Percentiles rank a stretch among this genome's conserved stretches.
These are phyloP conservation scores for Chlamydomonas sphaeroides DNA, from an alignment of 139 green algal genomes.

Conservation along the genomic window DNA sequence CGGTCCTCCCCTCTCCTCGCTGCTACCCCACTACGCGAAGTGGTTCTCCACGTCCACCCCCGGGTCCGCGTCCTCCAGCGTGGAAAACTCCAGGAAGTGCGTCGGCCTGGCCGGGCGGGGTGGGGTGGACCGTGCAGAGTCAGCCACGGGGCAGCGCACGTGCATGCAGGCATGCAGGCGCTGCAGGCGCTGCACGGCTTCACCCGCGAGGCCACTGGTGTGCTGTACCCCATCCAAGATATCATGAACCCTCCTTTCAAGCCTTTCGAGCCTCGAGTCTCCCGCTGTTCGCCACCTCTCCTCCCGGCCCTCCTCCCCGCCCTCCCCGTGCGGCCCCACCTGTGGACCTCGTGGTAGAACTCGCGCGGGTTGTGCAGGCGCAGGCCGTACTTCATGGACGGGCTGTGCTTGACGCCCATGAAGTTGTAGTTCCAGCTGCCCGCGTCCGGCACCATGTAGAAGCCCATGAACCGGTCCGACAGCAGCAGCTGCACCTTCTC, in stretches of 20 bases:
- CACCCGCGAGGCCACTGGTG: too few species aligned
- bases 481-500: slow-evolving; percentile 99
- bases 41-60: slow-evolving; percentile 94
- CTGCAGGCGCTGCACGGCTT: too few species aligned
- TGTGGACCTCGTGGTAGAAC: slow-evolving; percentile 90
- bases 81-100: slow-evolving; percentile 98
- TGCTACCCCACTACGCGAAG: slow-evolving; percentile 72
- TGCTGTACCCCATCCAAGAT: too few species aligned
- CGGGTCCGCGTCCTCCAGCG: slow-evolving; percentile 86
- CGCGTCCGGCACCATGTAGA: slow-evolving; percentile 95
- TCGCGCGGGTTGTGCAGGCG: slow-evolving; percentile 91
- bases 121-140: too few species aligned
- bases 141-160: too few species aligned
- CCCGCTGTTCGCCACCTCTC: background rate
- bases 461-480: slow-evolving; percentile 98
- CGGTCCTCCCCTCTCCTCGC: too few species aligned
- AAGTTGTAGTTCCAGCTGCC: slow-evolving; percentile 99
- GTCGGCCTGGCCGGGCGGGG: slow-evolving; percentile 77
- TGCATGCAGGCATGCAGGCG: too few species aligned
- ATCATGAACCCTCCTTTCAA: too few species aligned
- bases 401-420: slow-evolving; percentile 83
- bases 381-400: slow-evolving; percentile 81
- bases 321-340: background rate
- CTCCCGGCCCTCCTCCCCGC: background rate
- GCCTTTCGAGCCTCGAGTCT: too few species aligned